Conservation (phyloP, 306 rosid species). For the Corylus avellana region DNA sequence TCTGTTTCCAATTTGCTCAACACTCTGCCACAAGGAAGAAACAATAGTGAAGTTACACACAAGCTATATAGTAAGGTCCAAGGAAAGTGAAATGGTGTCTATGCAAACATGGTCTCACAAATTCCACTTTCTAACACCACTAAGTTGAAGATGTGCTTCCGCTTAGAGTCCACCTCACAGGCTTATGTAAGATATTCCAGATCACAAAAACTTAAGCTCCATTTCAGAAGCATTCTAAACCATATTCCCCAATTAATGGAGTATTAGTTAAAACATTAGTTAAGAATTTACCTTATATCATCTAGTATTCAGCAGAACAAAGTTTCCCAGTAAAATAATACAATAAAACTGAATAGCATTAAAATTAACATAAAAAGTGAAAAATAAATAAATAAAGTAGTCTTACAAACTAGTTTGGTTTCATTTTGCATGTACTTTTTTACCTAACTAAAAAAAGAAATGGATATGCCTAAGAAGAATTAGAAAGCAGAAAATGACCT, state of each 20-base stretch:
- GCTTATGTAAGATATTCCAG: not conserved
- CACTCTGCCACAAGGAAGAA: slow-evolving; percentile 61
- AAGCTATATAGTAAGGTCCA: not conserved
- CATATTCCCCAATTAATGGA: slow-evolving; percentile 1
- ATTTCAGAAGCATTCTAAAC: not conserved
- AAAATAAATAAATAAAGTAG: slow-evolving; percentile 8
- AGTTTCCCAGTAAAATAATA: not conserved
- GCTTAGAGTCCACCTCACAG: not conserved
- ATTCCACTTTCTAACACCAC: not conserved
- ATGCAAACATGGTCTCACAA: not conserved
- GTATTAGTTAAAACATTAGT: not conserved
- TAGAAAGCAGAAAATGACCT: slow-evolving; percentile 50
- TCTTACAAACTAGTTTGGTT: not conserved
- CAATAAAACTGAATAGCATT: no score
- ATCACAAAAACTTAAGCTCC: not conserved
- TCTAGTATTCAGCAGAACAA: not conserved
- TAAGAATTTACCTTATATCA: not conserved
- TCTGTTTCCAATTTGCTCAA: slow-evolving; percentile 83
- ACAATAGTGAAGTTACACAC: slow-evolving; percentile 19
- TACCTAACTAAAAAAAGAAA: not conserved
- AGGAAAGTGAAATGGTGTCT: not conserved
- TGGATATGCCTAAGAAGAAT: not conserved
- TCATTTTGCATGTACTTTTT: slow-evolving; percentile 5
- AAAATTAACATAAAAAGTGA: not conserved
- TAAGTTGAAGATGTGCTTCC: not conserved